Base-by-base conservation (phyloP, 352 stramenopile species). In the Phytophthora ohioensis region DNA sequence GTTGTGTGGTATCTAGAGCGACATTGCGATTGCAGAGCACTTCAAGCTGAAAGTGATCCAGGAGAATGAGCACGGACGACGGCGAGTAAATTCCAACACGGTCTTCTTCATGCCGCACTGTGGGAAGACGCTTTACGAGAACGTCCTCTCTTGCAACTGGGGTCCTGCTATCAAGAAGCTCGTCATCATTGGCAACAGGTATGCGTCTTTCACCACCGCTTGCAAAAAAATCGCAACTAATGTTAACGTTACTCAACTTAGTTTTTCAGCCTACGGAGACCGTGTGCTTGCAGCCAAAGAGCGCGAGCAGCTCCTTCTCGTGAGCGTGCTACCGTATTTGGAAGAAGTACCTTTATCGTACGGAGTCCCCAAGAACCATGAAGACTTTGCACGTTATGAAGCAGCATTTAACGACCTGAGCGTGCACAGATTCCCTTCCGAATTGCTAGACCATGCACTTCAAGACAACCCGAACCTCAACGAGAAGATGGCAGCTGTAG, bases 41-140 rank as follows among this genome's bases (percentile, higher is more conserved):
- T 77, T 94, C 41, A 45, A 69, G 5, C 48, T 93, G 35, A 47
- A 42, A 5, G 73, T 89, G 10, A 78, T 95, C n/a, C 34, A 73
- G 30, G 69, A 79, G 17, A 95, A 96, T 59, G 85, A 94, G 67
- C 76, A 87, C 41, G 85, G 83, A 1, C 61, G 78, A 36, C 82
- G 87, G 45, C 60, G 45, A 0, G 80, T 80, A 11, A 15, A 38
- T 5, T 36, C 32, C 36, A 71, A 75, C 7, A 97, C 91, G 4
- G 79, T 97, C 11, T 98, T 97, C 58, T 97, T 95, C 78, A 97
- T 98, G 92, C 93, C 93, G 11, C 93, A 98, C 65, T 98, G 93
- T 58, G 85, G 87, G 21, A 84, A 88, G 47, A 72, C 69, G 52
- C 79, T 98, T 15, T 98, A 98, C 74, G 74, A 95, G 72, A 98